Percentiles rank a stretch among this genome's conserved stretches.
phyloP scores from a whole-genome alignment of 495 filamentous ascomycete species.

The Podospora anserina region DNA sequence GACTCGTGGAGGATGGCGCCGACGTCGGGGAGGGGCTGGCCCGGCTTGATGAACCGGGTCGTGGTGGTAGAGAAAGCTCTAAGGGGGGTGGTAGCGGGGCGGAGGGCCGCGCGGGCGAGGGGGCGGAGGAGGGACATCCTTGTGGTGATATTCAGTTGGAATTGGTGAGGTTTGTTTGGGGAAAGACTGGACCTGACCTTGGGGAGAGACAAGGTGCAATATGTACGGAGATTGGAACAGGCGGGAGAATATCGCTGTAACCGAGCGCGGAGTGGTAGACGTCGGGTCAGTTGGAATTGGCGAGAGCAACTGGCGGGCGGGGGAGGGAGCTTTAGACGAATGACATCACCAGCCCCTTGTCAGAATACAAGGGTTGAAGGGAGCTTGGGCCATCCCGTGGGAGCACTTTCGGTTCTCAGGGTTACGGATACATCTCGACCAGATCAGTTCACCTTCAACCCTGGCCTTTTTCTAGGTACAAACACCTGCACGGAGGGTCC shows the following conservation, averaged over 20 bases:
- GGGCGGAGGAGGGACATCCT: slow-evolving; percentile 15
- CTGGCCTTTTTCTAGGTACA: no score
- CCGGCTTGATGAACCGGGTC: slow-evolving; percentile 51
- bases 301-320: background rate
- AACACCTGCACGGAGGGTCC: background rate
- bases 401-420: no score
- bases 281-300: background rate
- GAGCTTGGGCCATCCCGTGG: background rate
- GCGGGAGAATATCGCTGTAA: background rate
- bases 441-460: no score
- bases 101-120: slow-evolving; percentile 3
- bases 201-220: no score
- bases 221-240: no score
- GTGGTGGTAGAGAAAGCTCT: slow-evolving; percentile 54
- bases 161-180: background rate
- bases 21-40: slow-evolving; percentile 60
- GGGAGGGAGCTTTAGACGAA: background rate
- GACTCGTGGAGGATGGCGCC: slow-evolving; percentile 56
- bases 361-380: background rate
- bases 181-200: background rate
- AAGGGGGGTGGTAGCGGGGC: slow-evolving; percentile 14
- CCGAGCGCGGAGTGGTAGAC: background rate
- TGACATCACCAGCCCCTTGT: background rate
- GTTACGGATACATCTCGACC: no score
- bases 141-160: background rate